phyloP scores from a whole-genome alignment of 2,329 filamentous ascomycete genomes.

The Penicillium sp. region DNA sequence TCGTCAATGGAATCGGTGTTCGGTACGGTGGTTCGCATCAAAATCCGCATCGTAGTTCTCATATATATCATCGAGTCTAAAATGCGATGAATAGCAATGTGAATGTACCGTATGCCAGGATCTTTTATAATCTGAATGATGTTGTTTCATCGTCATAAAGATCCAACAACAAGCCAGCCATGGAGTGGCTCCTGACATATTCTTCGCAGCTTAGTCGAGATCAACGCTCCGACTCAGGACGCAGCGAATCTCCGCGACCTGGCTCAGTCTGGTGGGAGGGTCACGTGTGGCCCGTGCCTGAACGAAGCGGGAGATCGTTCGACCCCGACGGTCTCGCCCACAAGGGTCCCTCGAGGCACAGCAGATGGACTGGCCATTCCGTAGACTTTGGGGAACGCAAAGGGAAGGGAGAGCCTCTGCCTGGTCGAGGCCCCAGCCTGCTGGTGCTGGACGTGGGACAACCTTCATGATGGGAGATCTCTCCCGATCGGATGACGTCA shows the following conservation, averaged over 20 bases:
- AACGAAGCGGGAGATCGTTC: background rate
- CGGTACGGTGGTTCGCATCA: no score
- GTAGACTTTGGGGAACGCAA: background rate
- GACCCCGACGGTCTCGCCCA: background rate
- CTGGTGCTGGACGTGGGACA: background rate
- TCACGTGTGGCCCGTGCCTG: background rate
- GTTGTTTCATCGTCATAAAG: background rate
- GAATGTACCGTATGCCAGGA: no score
- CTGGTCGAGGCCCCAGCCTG: background rate
- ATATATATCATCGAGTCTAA: no score
- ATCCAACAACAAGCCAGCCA: no score
- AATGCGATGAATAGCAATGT: no score
- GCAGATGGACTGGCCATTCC: background rate
- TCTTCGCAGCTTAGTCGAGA: no score
- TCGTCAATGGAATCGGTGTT: no score
- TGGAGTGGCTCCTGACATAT: background rate
- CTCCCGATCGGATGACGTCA: constrained; percentile 27
- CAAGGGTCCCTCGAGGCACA: background rate
- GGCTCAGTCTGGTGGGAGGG: background rate
- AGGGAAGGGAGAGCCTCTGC: background rate
- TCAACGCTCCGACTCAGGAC: no score
- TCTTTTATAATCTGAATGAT: no score
- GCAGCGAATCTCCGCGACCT: no score
- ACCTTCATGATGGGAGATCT: background rate
- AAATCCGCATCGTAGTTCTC: no score